These are phyloP conservation scores for Boletus eberwhitei DNA, from an alignment of 768 basidiomycete genomes.

Conservation along the genomic window DNA sequence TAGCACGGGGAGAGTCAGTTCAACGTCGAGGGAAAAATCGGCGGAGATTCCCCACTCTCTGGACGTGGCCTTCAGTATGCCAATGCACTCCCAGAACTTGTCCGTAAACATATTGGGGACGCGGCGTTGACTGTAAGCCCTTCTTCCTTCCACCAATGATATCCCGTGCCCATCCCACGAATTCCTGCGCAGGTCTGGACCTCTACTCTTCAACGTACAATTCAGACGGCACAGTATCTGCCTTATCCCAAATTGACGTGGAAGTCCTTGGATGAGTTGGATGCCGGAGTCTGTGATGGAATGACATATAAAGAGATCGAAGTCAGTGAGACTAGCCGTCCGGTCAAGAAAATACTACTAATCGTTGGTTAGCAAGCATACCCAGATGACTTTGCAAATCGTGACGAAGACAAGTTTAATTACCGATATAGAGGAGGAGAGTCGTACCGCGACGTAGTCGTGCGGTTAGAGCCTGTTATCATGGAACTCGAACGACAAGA, in stretches of 20 bases:
- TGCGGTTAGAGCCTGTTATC: conserved; percentile 94
- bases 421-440: conserved; percentile 97
- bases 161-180: not conserved
- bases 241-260: conserved; percentile 92
- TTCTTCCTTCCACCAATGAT: conserved; percentile 4
- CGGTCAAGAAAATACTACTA: not conserved
- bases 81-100: conserved; percentile 76
- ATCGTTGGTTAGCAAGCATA: conserved; percentile 66
- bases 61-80: conserved; percentile 84
- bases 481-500: conserved; percentile 99
- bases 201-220: conserved; percentile 91
- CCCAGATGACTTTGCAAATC: conserved; percentile 96
- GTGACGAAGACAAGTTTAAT: conserved; percentile 99
- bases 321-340: conserved; percentile 40
- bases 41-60: conserved; percentile 92
- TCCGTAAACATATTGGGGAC: conserved; percentile 89
- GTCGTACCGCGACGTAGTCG: conserved; percentile 95
- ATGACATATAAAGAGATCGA: conserved; percentile 99
- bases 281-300: conserved; percentile 98
- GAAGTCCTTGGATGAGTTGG: conserved; percentile 98
- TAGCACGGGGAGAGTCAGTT: conserved; percentile 98
- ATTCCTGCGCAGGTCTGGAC: conserved; percentile 82
- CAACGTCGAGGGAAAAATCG: conserved; percentile 95
- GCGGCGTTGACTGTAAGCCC: conserved; percentile 72
- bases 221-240: conserved; percentile 80